Evolutionary conservation across 805 yeast species (phyloP).

Genomic region (Pichia exigua): DNA sequence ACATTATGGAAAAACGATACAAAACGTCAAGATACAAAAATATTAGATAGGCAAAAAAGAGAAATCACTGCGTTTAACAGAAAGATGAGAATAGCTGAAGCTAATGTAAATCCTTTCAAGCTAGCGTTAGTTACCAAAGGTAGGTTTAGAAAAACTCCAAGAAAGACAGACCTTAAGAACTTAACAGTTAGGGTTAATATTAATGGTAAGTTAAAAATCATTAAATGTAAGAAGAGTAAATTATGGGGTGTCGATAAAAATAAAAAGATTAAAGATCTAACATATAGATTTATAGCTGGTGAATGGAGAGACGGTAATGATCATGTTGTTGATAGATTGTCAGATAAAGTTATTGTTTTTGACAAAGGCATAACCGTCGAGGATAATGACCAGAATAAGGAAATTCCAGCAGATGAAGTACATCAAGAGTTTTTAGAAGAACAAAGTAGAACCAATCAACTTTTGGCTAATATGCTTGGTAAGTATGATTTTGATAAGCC

Average conservation of each 20-base stretch:
- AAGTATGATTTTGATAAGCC: slow-evolving; percentile 49
- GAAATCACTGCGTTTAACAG: slow-evolving; percentile 30
- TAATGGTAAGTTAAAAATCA: slow-evolving; percentile 47
- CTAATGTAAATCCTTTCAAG: slow-evolving; percentile 31
- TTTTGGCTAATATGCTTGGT: slow-evolving; percentile 41
- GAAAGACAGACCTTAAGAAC: slow-evolving; percentile 41
- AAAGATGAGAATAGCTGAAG: slow-evolving; percentile 37
- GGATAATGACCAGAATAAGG: background rate
- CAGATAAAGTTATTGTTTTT: slow-evolving; percentile 23
- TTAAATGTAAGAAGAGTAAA: slow-evolving; percentile 63
- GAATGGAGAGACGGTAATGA: slow-evolving; percentile 77
- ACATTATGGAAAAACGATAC: slow-evolving; percentile 40
- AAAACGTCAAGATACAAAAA: slow-evolving; percentile 32
- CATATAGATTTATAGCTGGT: slow-evolving; percentile 52
- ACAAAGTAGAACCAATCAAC: slow-evolving; percentile 35
- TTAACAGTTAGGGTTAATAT: slow-evolving; percentile 60
- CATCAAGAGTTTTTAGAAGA: slow-evolving; percentile 34
- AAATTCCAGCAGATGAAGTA: background rate
- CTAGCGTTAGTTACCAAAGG: slow-evolving; percentile 35
- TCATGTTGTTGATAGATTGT: slow-evolving; percentile 62
- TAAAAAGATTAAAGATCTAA: slow-evolving; percentile 53
- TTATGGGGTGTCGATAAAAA: slow-evolving; percentile 87
- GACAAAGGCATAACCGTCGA: slow-evolving; percentile 14
- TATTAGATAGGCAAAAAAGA: slow-evolving; percentile 24
- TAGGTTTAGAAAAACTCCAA: slow-evolving; percentile 46